Evolutionary conservation across 805 yeast species (phyloP).

Genomic region (Novakomyces olei): DNA sequence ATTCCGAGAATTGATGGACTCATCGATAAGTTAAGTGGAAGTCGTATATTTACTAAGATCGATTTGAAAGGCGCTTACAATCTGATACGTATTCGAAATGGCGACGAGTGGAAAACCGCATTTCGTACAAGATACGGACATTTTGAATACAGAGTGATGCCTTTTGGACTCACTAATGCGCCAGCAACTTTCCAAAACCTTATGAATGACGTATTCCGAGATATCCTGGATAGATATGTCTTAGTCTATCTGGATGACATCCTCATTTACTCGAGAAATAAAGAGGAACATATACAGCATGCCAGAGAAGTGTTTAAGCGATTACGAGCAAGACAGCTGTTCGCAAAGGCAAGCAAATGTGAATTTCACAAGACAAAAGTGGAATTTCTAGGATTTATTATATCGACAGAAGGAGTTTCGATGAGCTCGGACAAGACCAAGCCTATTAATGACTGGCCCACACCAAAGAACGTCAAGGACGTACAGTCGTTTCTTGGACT

Average conservation of each 20-base stretch:
- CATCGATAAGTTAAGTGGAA: conserved; percentile 6
- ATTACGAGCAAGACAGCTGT: conserved; percentile 4
- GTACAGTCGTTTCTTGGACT: conserved; percentile 5
- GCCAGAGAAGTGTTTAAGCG: background rate
- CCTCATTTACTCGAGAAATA: conserved; percentile 5
- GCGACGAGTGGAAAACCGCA: conserved; percentile 9
- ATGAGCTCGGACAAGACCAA: conserved; percentile 1
- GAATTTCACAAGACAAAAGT: conserved; percentile 5
- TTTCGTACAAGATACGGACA: conserved; percentile 10
- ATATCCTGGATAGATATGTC: conserved; percentile 4
- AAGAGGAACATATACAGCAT: conserved; percentile 4
- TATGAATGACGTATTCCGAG: conserved; percentile 5
- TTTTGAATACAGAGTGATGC: conserved; percentile 13
- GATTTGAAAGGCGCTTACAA: conserved; percentile 9
- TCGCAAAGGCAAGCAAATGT: conserved; percentile 7
- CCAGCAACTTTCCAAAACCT: conserved; percentile 12
- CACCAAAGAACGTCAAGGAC: conserved; percentile 5
- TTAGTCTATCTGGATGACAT: conserved; percentile 11
- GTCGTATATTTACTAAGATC: conserved; percentile 8
- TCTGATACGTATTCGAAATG: conserved; percentile 15
- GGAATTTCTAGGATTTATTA: conserved; percentile 6
- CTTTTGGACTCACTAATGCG: conserved; percentile 13
- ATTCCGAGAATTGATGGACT: conserved; percentile 8
- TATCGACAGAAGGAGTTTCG: conserved; percentile 4
- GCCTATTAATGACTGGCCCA: conserved; percentile 6